A percentile compares a stretch with the other conserved stretches of the same genome.
phyloP scores from a whole-genome alignment of 164 flowering plant genomes.

The Piper betle region DNA sequence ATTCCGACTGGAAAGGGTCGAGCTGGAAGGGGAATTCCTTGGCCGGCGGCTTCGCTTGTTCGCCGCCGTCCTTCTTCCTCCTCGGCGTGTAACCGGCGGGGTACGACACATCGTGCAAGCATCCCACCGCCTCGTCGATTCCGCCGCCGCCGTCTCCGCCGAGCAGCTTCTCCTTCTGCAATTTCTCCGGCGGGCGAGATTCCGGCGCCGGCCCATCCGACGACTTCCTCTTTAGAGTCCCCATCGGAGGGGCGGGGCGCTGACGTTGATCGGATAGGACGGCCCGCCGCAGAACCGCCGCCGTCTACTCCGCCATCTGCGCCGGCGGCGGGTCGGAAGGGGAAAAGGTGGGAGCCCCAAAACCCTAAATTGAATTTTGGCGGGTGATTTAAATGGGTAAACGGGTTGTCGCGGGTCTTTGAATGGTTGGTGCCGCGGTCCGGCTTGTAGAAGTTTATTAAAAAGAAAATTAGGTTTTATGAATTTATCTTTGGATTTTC shows the following conservation, averaged over 20 bases:
- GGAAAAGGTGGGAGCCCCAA: not conserved
- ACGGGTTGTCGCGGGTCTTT: not conserved
- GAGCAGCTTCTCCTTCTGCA: slow-evolving; percentile 21
- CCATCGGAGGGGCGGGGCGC: slow-evolving; percentile 31
- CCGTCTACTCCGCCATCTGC: not conserved
- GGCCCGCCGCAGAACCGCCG: not conserved
- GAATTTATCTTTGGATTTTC: no score
- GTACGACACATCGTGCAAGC: slow-evolving; percentile 79
- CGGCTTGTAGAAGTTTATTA: no score
- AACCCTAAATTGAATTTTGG: not conserved
- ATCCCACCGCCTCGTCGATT: slow-evolving; percentile 37
- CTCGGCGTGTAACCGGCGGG: slow-evolving; percentile 45
- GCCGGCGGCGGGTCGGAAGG: no score
- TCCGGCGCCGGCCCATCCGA: slow-evolving; percentile 19
- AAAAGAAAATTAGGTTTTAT: no score
- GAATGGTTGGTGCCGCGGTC: not conserved
- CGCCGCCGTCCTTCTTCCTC: slow-evolving; percentile 1
- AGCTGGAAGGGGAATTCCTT: slow-evolving; percentile 70
- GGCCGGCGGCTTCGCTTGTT: slow-evolving; percentile 55
- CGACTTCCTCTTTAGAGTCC: slow-evolving; percentile 54
- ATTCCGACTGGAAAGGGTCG: slow-evolving; percentile 89
- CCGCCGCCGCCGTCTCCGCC: no score
- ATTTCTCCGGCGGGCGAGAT: slow-evolving; percentile 22
- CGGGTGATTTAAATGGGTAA: not conserved
- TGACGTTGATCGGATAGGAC: no score